Evolutionary conservation across 2,329 filamentous ascomycete species (phyloP), one percentile per base, ranked within the genome.

Genomic region (Claviceps capensis): DNA sequence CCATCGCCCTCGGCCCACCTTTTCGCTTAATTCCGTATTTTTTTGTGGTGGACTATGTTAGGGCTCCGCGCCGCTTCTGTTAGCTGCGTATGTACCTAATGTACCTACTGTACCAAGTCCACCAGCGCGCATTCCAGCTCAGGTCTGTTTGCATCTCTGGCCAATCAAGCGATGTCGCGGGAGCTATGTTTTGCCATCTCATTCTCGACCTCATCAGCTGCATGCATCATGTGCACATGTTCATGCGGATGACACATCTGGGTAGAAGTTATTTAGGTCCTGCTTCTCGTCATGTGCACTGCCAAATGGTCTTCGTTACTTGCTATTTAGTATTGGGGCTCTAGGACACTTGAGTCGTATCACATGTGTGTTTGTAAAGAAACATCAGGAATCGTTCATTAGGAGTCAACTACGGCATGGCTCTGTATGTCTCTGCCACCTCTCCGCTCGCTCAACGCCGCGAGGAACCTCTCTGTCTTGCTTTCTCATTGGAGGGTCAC

Each of bases 31-130:
- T 53, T 55, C 54, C 54, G 52, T 51, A 54, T 58, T 56, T 55
- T 59, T 61, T 59, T 59, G 57, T 60, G 56, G 59, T 60, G 52
- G 52, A 55, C 45, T 51, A 4, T 52, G 53, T 60, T 61, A 61
- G 59, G 59, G 59, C 59, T 61, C 58, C 52, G 41, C 50, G 47
- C 50, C 23, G 42, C 9, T 9, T 11, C 26, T 17, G 23, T n/a
- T 34, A 34, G 44, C 41, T 19, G 26, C 4, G 5, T 22, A 7
- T 26, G 34, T 16, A 22, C 26, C 19, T n/a, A 23, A 7, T 26
- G 34, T 16, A 22, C 26, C n/a, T n/a, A 5, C 9, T 30, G 11
- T 4, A n/a, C 19, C 19, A 19, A 19, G 19, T 19, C 19, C n/a
- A 11, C 4, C 38, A 4, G 5, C 1, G 5, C 1, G 17, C 54